Percentiles rank a stretch among this genome's conserved stretches.
Evolutionary conservation across 2,329 filamentous ascomycete species (phyloP).

Genomic region (Colletotrichum kahawae): DNA sequence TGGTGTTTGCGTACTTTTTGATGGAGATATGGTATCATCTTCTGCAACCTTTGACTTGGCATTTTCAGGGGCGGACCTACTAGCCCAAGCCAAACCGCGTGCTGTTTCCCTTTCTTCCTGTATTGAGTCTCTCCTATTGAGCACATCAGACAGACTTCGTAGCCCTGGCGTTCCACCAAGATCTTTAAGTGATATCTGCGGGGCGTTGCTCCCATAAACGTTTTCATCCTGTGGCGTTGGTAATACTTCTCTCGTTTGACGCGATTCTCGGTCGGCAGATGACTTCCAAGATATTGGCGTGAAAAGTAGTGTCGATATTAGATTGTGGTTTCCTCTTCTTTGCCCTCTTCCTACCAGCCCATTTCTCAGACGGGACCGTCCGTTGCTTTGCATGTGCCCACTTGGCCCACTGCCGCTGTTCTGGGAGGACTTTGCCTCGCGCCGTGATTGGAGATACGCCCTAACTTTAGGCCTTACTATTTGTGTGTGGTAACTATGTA

Average conservation of each 20-base stretch:
- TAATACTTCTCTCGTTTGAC: not conserved
- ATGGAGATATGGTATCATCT: not conserved
- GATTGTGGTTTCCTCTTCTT: not conserved
- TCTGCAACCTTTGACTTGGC: not conserved
- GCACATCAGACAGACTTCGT: not conserved
- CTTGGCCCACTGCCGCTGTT: not conserved
- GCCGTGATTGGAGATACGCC: not conserved
- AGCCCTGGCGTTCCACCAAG: not conserved
- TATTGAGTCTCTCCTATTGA: not conserved
- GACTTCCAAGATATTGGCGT: not conserved
- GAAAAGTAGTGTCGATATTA: not conserved
- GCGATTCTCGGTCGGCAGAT: not conserved
- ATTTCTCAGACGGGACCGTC: not conserved
- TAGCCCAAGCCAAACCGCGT: not conserved
- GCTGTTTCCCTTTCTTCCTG: not conserved
- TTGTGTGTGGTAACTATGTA: not conserved
- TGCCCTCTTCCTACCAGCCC: not conserved
- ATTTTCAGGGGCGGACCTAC: not conserved
- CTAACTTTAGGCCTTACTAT: not conserved
- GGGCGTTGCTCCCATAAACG: not conserved
- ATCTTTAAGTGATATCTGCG: not conserved
- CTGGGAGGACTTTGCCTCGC: not conserved
- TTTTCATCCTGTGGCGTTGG: not conserved
- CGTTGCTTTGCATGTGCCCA: not conserved
- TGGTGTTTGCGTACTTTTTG: not conserved